Evolutionary conservation across 106 monocot genomes (phyloP).

Genomic region (Allium sativum): DNA sequence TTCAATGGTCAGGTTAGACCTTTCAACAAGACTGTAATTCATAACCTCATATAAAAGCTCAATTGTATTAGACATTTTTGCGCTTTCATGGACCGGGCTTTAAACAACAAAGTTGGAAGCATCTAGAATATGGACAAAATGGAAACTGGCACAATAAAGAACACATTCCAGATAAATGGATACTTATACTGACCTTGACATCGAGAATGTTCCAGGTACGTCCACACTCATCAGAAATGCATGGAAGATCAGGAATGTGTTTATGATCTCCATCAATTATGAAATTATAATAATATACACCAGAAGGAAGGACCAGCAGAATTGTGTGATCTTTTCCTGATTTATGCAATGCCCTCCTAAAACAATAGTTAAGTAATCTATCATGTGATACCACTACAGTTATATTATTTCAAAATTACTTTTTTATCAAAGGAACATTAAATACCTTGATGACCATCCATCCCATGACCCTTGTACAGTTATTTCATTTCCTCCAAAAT

Average conservation of each 20-base stretch:
- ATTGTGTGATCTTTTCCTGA: slow-evolving; percentile 80
- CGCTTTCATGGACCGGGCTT: not conserved
- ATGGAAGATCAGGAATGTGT: slow-evolving; percentile 60
- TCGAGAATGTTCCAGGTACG: slow-evolving; percentile 51
- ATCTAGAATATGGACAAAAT: not conserved
- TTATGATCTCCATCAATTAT: slow-evolving; percentile 70
- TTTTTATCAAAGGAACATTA: not conserved
- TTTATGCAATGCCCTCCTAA: slow-evolving; percentile 60
- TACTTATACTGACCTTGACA: slow-evolving; percentile 72
- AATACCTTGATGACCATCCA: slow-evolving; percentile 77
- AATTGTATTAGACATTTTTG: not conserved
- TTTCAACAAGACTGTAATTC: not conserved
- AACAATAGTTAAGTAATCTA: not conserved
- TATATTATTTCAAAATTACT: not conserved
- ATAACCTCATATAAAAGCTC: not conserved
- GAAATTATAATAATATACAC: slow-evolving; percentile 68
- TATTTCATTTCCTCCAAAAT: slow-evolving; percentile 60
- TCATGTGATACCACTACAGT: not conserved
- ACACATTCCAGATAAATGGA: not conserved
- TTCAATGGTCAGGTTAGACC: too few species aligned
- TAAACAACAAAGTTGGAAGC: not conserved
- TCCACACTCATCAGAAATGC: slow-evolving; percentile 45
- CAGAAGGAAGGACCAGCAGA: slow-evolving; percentile 68
- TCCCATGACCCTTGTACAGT: slow-evolving; percentile 92
- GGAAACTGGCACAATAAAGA: not conserved